Conservation (phyloP, 495 filamentous ascomycete species). For the Hypoxylon trugodes region DNA sequence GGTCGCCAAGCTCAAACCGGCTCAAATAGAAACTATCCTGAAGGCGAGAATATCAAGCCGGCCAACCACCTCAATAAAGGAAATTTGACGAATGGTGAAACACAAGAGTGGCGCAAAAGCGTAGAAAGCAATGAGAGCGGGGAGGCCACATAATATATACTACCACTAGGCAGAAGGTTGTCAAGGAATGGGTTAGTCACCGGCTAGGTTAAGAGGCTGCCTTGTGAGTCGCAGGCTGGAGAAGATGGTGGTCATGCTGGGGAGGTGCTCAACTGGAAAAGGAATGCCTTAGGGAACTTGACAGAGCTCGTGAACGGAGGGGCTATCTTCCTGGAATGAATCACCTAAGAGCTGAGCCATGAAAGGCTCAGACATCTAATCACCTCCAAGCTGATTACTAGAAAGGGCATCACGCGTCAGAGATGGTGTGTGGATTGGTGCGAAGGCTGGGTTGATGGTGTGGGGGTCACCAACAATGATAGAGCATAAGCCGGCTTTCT, state of each 20-base stretch:
- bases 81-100: slow-evolving; percentile 31
- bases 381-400: slow-evolving; percentile 35
- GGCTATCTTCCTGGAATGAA: slow-evolving; percentile 29
- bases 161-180: slow-evolving; percentile 39
- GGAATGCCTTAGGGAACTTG: slow-evolving; percentile 30
- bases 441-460: slow-evolving; percentile 31
- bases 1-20: slow-evolving; percentile 42
- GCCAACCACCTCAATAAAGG: slow-evolving; percentile 31
- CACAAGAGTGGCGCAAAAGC: slow-evolving; percentile 16
- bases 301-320: slow-evolving; percentile 31
- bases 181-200: slow-evolving; percentile 41
- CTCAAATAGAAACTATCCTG: slow-evolving; percentile 33
- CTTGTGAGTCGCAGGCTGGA: slow-evolving; percentile 39
- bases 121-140: slow-evolving; percentile 9
- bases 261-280: slow-evolving; percentile 18
- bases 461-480: slow-evolving; percentile 31
- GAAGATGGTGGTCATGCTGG: slow-evolving; percentile 43
- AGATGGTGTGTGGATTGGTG: slow-evolving; percentile 43
- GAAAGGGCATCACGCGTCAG: slow-evolving; percentile 39
- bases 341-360: slow-evolving; percentile 36
- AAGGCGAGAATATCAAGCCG: slow-evolving; percentile 24
- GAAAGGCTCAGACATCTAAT: slow-evolving; percentile 32
- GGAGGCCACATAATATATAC: slow-evolving; percentile 31
- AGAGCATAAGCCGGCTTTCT: slow-evolving; percentile 41
- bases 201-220: slow-evolving; percentile 37